Evolutionary conservation across 164 flowering plant species (phyloP).

Genomic region (Magnolia changhungtana): DNA sequence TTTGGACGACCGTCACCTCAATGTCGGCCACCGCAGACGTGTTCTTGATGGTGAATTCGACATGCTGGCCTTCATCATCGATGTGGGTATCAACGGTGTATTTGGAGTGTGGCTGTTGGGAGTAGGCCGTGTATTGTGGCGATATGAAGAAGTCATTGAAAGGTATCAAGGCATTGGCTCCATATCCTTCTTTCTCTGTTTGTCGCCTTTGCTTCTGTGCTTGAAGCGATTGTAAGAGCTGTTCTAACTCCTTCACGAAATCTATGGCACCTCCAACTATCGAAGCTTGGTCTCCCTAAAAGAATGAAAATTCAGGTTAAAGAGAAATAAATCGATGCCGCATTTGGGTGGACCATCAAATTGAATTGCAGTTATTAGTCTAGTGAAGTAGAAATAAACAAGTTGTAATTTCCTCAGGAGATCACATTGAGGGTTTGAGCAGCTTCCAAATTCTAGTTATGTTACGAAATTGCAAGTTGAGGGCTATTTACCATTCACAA

Average conservation of each 20-base stretch:
- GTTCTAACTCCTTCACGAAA: slow-evolving; percentile 64
- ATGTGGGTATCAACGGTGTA: neutral
- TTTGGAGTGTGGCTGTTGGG: neutral
- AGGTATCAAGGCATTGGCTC: slow-evolving; percentile 2
- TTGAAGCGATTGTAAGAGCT: slow-evolving; percentile 52
- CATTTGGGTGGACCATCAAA: neutral
- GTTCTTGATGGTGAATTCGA: slow-evolving; percentile 20
- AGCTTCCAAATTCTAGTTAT: too few relatives aligned
- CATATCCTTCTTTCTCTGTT: slow-evolving; percentile 7
- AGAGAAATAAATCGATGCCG: neutral
- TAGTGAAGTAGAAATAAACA: neutral
- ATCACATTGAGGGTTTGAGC: too few relatives aligned
- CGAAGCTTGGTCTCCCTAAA: slow-evolving; percentile 75
- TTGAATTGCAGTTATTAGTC: neutral
- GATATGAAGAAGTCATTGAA: slow-evolving; percentile 27
- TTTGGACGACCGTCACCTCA: slow-evolving; percentile 44
- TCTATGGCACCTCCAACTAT: slow-evolving; percentile 75
- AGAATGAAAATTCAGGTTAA: neutral
- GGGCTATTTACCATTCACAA: too few relatives aligned
- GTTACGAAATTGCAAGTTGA: too few relatives aligned
- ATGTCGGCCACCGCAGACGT: slow-evolving; percentile 35
- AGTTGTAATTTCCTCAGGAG: neutral
- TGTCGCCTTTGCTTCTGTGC: slow-evolving; percentile 35
- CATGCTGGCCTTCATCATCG: neutral
- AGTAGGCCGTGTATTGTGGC: slow-evolving; percentile 23